Evolutionary conservation across 148 eudicot genomes (phyloP).

Genomic region (Pouteria glomerata): DNA sequence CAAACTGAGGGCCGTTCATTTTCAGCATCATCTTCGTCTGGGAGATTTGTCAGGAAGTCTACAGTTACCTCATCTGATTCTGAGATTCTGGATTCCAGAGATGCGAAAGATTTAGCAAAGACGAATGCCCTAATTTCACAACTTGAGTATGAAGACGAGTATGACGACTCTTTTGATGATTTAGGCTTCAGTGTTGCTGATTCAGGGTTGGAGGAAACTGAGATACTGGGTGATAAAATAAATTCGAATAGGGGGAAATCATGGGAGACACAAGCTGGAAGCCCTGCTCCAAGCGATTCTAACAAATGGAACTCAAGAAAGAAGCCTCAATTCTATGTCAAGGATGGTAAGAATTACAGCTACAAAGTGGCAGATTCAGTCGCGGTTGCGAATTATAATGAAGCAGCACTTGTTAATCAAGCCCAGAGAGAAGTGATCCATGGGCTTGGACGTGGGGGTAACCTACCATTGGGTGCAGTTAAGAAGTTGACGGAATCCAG

Average conservation of each 20-base stretch:
- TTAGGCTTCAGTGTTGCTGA: constrained; percentile 72
- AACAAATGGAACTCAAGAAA: constrained; percentile 67
- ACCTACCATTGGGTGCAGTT: constrained; percentile 67
- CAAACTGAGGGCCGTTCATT: constrained; percentile 23
- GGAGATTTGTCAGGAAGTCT: constrained; percentile 70
- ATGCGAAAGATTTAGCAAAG: constrained; percentile 49
- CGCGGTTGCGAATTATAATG: constrained; percentile 64
- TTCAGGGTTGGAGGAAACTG: constrained; percentile 67
- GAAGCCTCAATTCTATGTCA: constrained; percentile 82
- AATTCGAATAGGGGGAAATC: constrained; percentile 25
- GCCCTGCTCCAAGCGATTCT: constrained; percentile 33
- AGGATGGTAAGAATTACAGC: constrained; percentile 96
- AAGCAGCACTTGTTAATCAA: constrained; percentile 59
- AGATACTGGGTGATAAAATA: constrained; percentile 39
- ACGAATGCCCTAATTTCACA: constrained; percentile 60
- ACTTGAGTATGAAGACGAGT: constrained; percentile 92
- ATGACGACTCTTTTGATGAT: constrained; percentile 96
- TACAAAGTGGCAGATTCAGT: constrained; percentile 90
- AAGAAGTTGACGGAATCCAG: constrained; percentile 39
- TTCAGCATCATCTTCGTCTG: constrained; percentile 46
- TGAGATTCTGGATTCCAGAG: constrained; percentile 41
- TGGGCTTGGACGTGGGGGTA: constrained; percentile 93
- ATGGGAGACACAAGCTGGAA: constrained; percentile 24
- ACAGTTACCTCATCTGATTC: constrained; percentile 29
- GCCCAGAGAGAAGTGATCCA: constrained; percentile 67